phyloP scores from a whole-genome alignment of 2,329 filamentous ascomycete genomes.

The Aphanoascus verrucosus region DNA sequence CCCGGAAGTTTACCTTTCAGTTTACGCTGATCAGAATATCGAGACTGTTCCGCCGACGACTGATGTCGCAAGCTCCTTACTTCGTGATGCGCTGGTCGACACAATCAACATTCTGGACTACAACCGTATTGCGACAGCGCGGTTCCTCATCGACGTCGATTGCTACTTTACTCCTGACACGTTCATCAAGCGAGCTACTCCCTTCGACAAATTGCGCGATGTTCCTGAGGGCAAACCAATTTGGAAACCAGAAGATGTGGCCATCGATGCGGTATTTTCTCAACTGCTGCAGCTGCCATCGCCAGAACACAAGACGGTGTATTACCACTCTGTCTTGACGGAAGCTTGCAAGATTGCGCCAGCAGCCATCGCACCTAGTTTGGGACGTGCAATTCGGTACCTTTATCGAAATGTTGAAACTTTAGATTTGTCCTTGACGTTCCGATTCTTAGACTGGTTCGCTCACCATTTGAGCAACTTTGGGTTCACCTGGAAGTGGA shows the following conservation, averaged over 20 bases:
- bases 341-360: constrained; percentile 94
- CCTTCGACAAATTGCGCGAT: constrained; percentile 76
- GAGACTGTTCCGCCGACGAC: constrained; percentile 73
- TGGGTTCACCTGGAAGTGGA: constrained; percentile 99
- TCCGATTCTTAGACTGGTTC: constrained; percentile 95
- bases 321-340: constrained; percentile 90
- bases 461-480: constrained; percentile 97
- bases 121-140: constrained; percentile 77
- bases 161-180: constrained; percentile 84
- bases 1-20: constrained; percentile 87
- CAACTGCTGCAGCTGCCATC: constrained; percentile 80
- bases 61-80: constrained; percentile 66
- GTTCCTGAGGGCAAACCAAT: constrained; percentile 56
- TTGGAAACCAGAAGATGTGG: constrained; percentile 97
- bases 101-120: constrained; percentile 91
- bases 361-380: constrained; percentile 85
- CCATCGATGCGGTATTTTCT: constrained; percentile 94
- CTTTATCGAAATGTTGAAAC: constrained; percentile 71
- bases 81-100: constrained; percentile 77
- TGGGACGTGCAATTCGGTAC: constrained; percentile 85
- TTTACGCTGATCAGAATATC: constrained; percentile 77
- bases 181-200: constrained; percentile 85
- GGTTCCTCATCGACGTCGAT: constrained; percentile 85
- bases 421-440: constrained; percentile 76
- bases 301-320: constrained; percentile 87